Percentiles rank a stretch among this genome's conserved stretches.
These are phyloP conservation scores for Nowakowskiella sp. DNA, from an alignment of 192 early-diverging fungal species.

Conservation along the genomic window DNA sequence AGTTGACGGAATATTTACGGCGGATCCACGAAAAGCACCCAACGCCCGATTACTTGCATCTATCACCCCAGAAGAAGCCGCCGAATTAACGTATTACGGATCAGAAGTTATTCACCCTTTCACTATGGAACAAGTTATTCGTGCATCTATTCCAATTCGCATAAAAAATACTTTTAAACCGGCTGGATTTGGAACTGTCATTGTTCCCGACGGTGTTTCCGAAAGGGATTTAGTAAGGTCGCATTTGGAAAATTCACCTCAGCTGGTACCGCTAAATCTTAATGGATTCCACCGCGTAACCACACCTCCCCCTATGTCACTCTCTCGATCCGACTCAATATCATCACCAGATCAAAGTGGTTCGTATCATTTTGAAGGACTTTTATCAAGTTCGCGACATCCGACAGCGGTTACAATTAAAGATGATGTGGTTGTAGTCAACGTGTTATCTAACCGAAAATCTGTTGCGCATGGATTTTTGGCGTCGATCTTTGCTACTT, in stretches of 20 bases:
- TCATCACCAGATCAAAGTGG: not conserved
- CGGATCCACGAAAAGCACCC: conserved; percentile 93
- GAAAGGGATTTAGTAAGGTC: not conserved
- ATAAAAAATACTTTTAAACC: conserved; percentile 99
- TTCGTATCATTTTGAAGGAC: not conserved
- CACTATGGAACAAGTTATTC: conserved; percentile 99
- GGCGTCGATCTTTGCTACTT: conserved; percentile 84
- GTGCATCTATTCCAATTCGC: conserved; percentile 91
- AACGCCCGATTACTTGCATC: conserved; percentile 73
- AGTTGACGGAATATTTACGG: conserved; percentile 98
- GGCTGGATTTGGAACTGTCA: conserved; percentile 82
- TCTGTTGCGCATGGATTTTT: conserved; percentile 95
- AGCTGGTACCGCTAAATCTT: too few relatives aligned
- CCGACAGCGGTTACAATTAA: conserved; percentile 99
- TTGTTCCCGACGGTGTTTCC: conserved; percentile 66
- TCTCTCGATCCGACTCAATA: not conserved
- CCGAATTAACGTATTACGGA: conserved; percentile 96
- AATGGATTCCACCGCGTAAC: too few relatives aligned
- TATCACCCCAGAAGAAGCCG: conserved; percentile 96
- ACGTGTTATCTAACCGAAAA: conserved; percentile 96
- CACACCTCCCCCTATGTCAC: conserved; percentile 23
- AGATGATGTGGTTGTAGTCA: conserved; percentile 89
- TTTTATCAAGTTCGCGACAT: conserved; percentile 31
- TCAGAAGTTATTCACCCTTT: conserved; percentile 92
- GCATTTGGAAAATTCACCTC: not conserved